Base-by-base conservation (phyloP, 495 filamentous ascomycete species). In the Hypoxylon rickii region DNA sequence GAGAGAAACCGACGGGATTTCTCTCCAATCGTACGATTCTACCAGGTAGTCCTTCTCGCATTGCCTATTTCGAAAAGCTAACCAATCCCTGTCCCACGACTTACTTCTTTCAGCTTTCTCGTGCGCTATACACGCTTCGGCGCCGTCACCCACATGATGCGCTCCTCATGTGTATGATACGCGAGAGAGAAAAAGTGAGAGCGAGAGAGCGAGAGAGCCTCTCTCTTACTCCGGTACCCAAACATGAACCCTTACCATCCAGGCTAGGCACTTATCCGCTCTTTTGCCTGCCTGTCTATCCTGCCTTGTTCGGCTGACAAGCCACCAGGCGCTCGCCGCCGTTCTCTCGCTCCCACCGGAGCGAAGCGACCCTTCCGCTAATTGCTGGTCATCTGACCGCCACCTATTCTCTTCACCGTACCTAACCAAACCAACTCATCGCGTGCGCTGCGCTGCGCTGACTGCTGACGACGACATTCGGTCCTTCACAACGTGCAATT, bases 161-260 rank as follows among this genome's bases (percentile, higher is more conserved):
- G 46, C 29, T 24, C 47, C 52, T 56, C 58, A 62, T 56, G 52
- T 56, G 58, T 61, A 56, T 52, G 47, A 52, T 51, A 44, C 51
- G 31, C 46, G 32, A 41, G 13, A 39, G 45, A 55, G 50, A 38
- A 3, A 5, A 10, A n/a, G n/a, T n/a, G n/a, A n/a, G n/a, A n/a
- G n/a, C n/a, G n/a, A n/a, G n/a, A n/a, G n/a, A n/a, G n/a, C n/a
- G n/a, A n/a, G n/a, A n/a, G n/a, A n/a, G n/a, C n/a, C n/a, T n/a
- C n/a, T n/a, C n/a, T n/a, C n/a, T n/a, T n/a, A n/a, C n/a, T n/a
- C n/a, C n/a, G n/a, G n/a, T n/a, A n/a, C n/a, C n/a, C n/a, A n/a
- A n/a, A n/a, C n/a, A n/a, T n/a, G n/a, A n/a, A n/a, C n/a, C n/a
- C n/a, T n/a, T n/a, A n/a, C n/a, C n/a, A n/a, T n/a, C n/a, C n/a